phyloP scores from a whole-genome alignment of 495 filamentous ascomycete species.

The Penicillium canescens region DNA sequence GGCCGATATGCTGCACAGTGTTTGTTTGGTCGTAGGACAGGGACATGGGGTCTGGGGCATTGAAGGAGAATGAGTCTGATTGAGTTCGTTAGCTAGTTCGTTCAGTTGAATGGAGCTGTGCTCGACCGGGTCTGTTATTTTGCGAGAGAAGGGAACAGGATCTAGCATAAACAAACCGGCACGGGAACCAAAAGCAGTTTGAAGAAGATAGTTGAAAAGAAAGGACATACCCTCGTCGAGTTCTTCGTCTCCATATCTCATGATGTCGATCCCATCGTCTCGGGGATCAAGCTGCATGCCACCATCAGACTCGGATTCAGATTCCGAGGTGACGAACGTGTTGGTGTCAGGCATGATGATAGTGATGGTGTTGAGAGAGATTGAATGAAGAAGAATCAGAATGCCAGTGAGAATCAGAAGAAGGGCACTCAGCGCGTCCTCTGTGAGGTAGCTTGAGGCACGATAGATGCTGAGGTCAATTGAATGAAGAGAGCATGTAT shows the following conservation, averaged over 20 bases:
- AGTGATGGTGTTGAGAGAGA: not conserved
- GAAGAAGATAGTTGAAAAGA: no score
- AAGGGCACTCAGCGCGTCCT: not conserved
- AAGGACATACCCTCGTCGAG: no score
- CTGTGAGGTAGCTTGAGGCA: no score
- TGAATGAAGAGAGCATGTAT: no score
- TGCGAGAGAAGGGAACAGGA: no score
- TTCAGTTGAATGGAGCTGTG: not conserved
- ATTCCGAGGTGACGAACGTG: not conserved
- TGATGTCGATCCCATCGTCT: not conserved
- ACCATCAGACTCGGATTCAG: conserved; percentile 9
- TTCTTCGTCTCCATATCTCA: no score
- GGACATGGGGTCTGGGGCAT: not conserved
- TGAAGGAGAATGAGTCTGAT: conserved; percentile 6
- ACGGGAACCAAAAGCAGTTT: no score
- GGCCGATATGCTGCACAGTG: not conserved
- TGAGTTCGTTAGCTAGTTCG: not conserved
- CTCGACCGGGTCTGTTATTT: no score
- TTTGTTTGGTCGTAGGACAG: not conserved
- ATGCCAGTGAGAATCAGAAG: not conserved
- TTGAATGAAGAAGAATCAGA: not conserved
- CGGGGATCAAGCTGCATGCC: conserved; percentile 8
- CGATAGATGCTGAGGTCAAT: no score
- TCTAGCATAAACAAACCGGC: no score
- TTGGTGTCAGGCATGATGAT: not conserved